Base-by-base conservation (phyloP, 2,329 filamentous ascomycete species). In the Trichoderma cornu-damae region DNA sequence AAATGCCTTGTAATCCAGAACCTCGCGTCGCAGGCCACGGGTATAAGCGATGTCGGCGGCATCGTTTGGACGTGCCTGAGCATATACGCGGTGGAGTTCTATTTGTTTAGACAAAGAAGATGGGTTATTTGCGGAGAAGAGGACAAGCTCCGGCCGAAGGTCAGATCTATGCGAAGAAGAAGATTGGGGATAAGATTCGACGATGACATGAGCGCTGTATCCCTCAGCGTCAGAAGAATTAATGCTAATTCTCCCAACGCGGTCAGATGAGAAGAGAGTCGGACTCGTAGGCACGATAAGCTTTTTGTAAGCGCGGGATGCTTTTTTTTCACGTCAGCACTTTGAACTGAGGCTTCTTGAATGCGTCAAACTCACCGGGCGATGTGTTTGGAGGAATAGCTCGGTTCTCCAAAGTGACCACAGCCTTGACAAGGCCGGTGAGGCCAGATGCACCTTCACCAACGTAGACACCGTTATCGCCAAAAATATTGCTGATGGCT, bases 211-310 rank as follows among this genome's bases (percentile, higher is more conserved):
- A 0, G 65, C 71, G 50, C 75, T 75, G 4, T 69, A 61, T 8
- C 72, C 72, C 1, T 70, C 72, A 9, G 72, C 62, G 1, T 70
- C 70, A 46, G 71, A 73, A 2, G 63, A 66, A 46, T 69, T 74
- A 2, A 74, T 59, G 5, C 65, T 67, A 1, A 66, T 64, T 11
- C 61, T 56, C 16, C 65, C 62, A 1, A 9, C 28, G 1, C 61
- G 62, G 74, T 75, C 51, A n/a, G 22, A 63, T 53, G 71, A 70
- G 68, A 70, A 74, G 0, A 68, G 65, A 4, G 57, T 50, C 54
- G 72, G 70, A 0, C 68, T 65, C 2, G 59, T 42, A 55, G 72
- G 69, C 8, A 73, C 70, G 1, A 44, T 59, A 5, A 73, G 62
- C 12, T 64, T 63, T 8, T 56, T 50, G 8, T 64, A 48, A 37